A percentile compares a stretch with the other conserved stretches of the same genome.
Conservation (phyloP, 495 filamentous ascomycete genomes). For the Usnea hakonensis region DNA sequence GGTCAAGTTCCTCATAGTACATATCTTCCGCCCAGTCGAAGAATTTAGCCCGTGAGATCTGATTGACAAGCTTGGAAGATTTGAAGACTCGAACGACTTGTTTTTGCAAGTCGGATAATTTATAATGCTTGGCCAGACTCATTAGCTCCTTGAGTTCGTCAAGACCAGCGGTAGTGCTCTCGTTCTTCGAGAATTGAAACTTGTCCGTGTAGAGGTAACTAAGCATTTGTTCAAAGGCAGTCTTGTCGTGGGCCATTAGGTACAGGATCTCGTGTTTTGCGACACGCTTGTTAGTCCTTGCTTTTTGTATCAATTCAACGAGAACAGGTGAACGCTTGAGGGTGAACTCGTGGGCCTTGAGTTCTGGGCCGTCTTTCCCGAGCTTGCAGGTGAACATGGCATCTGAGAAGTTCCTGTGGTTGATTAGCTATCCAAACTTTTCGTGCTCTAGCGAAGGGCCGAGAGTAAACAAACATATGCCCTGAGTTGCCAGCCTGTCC, state of each 20-base stretch:
- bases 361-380: slow-evolving; percentile 6
- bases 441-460: background rate
- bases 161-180: background rate
- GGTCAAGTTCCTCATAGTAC: slow-evolving; percentile 15
- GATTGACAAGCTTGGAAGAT: background rate
- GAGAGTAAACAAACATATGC: background rate
- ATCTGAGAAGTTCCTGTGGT: slow-evolving; percentile 8
- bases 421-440: background rate
- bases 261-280: slow-evolving; percentile 6
- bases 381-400: slow-evolving; percentile 13
- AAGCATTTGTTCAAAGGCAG: slow-evolving; percentile 19
- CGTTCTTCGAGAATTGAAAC: background rate
- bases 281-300: background rate
- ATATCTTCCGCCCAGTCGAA: slow-evolving; percentile 22
- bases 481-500: background rate
- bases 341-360: slow-evolving; percentile 10
- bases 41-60: background rate
- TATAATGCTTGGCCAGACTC: slow-evolving; percentile 12
- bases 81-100: slow-evolving; percentile 3
- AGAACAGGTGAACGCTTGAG: slow-evolving; percentile 9
- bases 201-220: slow-evolving; percentile 17
- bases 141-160: slow-evolving; percentile 13
- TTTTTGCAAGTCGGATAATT: slow-evolving; percentile 13
- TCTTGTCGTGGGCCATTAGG: slow-evolving; percentile 6
- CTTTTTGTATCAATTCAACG: slow-evolving; percentile 8